Base-by-base conservation (phyloP, 192 early-diverging fungal species). In the Piromyces finnis region DNA sequence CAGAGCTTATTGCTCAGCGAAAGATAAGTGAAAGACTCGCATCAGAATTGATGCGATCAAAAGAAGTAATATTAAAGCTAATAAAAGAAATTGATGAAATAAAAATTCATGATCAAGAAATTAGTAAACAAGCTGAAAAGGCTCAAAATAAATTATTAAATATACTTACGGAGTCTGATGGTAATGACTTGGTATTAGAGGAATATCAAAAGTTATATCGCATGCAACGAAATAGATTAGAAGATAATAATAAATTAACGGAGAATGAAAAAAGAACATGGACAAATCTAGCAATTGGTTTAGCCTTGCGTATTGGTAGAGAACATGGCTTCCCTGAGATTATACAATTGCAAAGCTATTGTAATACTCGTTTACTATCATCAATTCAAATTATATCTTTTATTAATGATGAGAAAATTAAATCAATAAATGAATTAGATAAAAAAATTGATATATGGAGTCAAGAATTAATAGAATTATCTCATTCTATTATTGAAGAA, bases 201-300 rank as follows among this genome's bases (percentile, higher is more conserved):
- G 89, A 90, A 83, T 90, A 87, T 79, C 88, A 89, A 82, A 86
- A 86, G 68, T 84, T 90, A 77, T 90, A 90, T 78, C 82, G 86
- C 26, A 86, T 90, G 88, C 89, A 90, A 79, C 81, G 89, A 2
- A 81, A 86, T 29, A 84, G 89, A 36, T 81, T 90, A 30, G 89
- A 90, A 81, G 85, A 87, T 29, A 84, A 83, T 35, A 82, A 89
- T 22, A 79, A 87, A 18, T 82, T 82, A 29, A 79, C 82, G 16
- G 89, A 90, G 82, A 81, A 85, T 78, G 89, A 90, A 79, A 89
- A 89, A 81, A 81, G 86, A n/a, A 82, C 88, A 12, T 90, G 89
- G 89, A 83, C 89, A 17, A 88, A 90, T 77, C 88, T 88, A 15
- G 89, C 89, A 0, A 89, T 86, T 28, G 79, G 80, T 41, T 81